Evolutionary conservation across 176 grass and related monocot genomes (phyloP).

Genomic region (Hsuehochloa calcarea): DNA sequence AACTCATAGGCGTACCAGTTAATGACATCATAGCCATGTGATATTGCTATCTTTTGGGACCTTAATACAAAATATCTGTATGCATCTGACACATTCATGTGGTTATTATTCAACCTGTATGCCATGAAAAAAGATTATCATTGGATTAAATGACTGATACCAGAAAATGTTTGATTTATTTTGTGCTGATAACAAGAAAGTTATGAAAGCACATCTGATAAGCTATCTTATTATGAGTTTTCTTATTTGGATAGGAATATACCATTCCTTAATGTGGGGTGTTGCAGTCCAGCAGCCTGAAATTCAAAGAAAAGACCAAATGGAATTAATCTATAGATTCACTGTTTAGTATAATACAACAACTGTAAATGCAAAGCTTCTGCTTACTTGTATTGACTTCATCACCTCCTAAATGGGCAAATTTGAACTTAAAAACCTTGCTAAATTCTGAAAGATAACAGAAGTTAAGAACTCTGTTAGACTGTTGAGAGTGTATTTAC

Average conservation of each 20-base stretch:
- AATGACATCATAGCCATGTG: slow-evolving; percentile 81
- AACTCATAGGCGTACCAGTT: slow-evolving; percentile 61
- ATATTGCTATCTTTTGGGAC: slow-evolving; percentile 84
- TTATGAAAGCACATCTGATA: slow-evolving; percentile 22
- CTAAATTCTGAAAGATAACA: slow-evolving; percentile 82
- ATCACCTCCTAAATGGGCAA: slow-evolving; percentile 90
- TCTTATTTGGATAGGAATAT: slow-evolving; percentile 29
- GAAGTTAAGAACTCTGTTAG: slow-evolving; percentile 19
- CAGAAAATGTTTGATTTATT: slow-evolving; percentile 5
- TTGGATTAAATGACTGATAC: slow-evolving; percentile 19
- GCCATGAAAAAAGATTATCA: slow-evolving; percentile 21
- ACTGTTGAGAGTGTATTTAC: background rate
- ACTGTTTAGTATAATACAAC: slow-evolving; percentile 2
- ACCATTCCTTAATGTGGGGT: slow-evolving; percentile 71
- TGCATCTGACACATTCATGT: slow-evolving; percentile 69
- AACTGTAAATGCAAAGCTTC: slow-evolving; percentile 22
- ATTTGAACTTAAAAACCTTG: slow-evolving; percentile 94
- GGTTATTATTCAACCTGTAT: slow-evolving; percentile 66
- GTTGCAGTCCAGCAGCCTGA: slow-evolving; percentile 77
- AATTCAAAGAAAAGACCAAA: slow-evolving; percentile 39
- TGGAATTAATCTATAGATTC: background rate
- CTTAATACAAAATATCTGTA: slow-evolving; percentile 87
- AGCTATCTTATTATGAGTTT: slow-evolving; percentile 32
- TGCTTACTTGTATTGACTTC: slow-evolving; percentile 89
- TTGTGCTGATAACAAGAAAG: background rate